Percentiles rank a stretch among this genome's conserved stretches.
Evolutionary conservation across 129 eudicot genomes (phyloP).

Genomic region (Tanacetum coccineum): DNA sequence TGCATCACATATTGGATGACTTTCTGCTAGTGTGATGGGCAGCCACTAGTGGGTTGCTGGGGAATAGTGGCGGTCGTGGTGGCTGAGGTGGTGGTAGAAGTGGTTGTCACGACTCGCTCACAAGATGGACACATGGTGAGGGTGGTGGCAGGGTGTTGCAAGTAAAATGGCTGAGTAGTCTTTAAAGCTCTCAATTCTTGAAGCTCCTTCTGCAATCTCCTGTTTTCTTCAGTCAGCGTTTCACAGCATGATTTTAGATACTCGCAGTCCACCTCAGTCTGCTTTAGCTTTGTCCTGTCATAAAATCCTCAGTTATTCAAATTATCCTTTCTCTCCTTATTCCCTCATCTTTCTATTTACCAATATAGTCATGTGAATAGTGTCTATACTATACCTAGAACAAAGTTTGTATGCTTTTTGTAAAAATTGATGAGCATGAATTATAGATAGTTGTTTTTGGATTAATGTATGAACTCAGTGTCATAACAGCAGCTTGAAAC

Average conservation of each 20-base stretch:
- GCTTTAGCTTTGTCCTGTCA: slow-evolving; percentile 88
- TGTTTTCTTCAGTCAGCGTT: slow-evolving; percentile 90
- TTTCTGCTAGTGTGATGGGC: slow-evolving; percentile 17
- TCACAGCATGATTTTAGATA: slow-evolving; percentile 91
- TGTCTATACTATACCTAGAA: background rate
- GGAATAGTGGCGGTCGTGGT: slow-evolving; percentile 7
- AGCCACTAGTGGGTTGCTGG: slow-evolving; percentile 7
- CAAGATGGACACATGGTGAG: slow-evolving; percentile 98
- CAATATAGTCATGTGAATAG: background rate
- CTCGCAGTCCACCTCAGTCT: slow-evolving; percentile 98
- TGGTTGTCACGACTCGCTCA: slow-evolving; percentile 64
- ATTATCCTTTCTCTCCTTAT: background rate
- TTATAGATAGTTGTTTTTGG: background rate
- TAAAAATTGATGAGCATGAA: no score
- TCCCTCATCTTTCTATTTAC: background rate
- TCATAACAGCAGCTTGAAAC: no score
- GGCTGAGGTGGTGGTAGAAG: slow-evolving; percentile 41
- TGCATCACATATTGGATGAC: background rate
- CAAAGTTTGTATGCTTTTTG: no score
- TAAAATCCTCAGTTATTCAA: background rate
- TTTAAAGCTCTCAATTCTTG: slow-evolving; percentile 89
- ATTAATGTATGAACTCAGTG: background rate
- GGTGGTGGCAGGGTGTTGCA: slow-evolving; percentile 93
- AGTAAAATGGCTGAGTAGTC: slow-evolving; percentile 85
- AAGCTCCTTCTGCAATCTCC: slow-evolving; percentile 91